phyloP scores from a whole-genome alignment of 371 early-diverging fungal species.

The Mortierella sp. region DNA sequence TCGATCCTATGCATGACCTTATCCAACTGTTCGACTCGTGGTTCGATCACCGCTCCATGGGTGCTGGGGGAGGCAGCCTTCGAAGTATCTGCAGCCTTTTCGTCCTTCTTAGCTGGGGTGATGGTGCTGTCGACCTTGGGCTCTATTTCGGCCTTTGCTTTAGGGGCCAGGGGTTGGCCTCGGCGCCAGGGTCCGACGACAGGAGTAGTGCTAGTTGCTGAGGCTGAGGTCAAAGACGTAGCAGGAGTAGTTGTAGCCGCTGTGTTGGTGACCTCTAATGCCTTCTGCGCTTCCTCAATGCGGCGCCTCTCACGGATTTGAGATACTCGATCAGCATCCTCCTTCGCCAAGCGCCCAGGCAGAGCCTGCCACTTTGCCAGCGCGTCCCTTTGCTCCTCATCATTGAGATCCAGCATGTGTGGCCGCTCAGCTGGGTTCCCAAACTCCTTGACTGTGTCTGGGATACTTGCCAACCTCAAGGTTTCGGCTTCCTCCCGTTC shows the following conservation, averaged over 20 bases:
- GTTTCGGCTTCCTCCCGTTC: not conserved
- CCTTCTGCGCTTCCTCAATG: conserved; percentile 17
- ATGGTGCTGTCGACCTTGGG: not conserved
- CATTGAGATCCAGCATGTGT: conserved; percentile 8
- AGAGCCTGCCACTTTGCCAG: conserved; percentile 31
- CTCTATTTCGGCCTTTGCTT: not conserved
- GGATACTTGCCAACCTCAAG: not conserved
- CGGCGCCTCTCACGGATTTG: conserved; percentile 22
- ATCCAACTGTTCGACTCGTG: conserved; percentile 26
- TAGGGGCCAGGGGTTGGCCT: conserved; percentile 3
- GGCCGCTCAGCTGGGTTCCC: conserved; percentile 14
- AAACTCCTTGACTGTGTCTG: conserved; percentile 10
- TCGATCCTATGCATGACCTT: conserved; percentile 47
- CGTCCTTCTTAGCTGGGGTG: conserved; percentile 16
- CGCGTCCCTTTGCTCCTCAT: conserved; percentile 19
- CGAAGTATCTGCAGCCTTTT: not conserved
- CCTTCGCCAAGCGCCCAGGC: conserved; percentile 28
- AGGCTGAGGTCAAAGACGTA: too few species aligned
- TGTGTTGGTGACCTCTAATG: not conserved
- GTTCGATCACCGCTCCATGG: conserved; percentile 10
- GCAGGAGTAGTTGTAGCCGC: not conserved
- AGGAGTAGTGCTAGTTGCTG: not conserved
- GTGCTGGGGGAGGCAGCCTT: not conserved
- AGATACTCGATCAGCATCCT: conserved; percentile 17
- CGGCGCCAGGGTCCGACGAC: conserved; percentile 29